Conservation (phyloP, 2,329 filamentous ascomycete genomes). For the Epichloe festucae region DNA sequence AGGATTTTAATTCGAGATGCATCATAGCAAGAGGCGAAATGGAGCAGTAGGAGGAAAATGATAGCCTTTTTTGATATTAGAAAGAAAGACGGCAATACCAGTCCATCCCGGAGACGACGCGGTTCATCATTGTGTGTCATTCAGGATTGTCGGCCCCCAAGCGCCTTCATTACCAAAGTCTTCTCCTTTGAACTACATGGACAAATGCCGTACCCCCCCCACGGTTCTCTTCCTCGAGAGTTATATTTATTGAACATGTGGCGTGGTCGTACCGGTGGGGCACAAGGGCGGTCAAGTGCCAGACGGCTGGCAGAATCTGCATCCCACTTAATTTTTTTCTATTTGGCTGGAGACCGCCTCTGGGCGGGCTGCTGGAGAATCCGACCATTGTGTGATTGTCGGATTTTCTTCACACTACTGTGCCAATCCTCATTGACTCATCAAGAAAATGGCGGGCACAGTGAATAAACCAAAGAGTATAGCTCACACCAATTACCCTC, state of each 20-base stretch:
- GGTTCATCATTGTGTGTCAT: background rate
- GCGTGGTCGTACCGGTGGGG: no score
- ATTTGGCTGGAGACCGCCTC: conserved; percentile 1
- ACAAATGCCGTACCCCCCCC: no score
- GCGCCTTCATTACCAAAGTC: no score
- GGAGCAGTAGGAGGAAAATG: conserved; percentile 18
- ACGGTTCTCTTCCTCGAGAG: no score
- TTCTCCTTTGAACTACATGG: no score
- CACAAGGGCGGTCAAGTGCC: conserved; percentile 16
- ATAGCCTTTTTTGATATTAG: conserved; percentile 13
- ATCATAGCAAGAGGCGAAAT: conserved; percentile 23
- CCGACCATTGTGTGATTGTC: background rate
- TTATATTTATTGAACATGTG: no score
- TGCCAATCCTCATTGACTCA: background rate
- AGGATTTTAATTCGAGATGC: conserved; percentile 14
- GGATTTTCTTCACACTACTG: background rate
- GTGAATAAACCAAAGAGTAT: conserved; percentile 42
- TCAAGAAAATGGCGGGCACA: conserved; percentile 34
- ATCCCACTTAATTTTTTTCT: conserved; percentile 27
- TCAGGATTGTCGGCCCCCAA: no score
- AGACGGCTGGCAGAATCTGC: conserved; percentile 22
- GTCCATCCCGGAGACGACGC: no score
- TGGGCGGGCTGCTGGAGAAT: background rate
- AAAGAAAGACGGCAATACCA: conserved; percentile 2
- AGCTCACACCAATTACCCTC: conserved; percentile 10